phyloP scores from a whole-genome alignment of 2,329 filamentous ascomycete species.

The Cladosporium oxysporum region DNA sequence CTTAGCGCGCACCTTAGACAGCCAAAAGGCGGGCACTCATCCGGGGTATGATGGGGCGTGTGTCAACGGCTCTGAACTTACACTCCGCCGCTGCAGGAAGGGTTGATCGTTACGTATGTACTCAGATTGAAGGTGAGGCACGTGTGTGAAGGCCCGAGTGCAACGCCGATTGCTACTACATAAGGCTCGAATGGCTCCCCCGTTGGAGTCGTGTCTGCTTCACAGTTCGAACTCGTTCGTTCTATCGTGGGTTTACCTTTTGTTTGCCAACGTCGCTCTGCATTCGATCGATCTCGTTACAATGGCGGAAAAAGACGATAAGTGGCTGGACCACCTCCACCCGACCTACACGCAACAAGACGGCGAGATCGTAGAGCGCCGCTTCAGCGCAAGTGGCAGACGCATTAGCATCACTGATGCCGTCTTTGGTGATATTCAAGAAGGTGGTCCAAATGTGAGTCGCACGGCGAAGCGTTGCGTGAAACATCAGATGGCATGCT shows the following conservation, averaged over 20 bases:
- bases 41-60: slow-evolving; percentile 16
- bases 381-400: slow-evolving; percentile 15
- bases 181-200: neutral
- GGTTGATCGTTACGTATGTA: slow-evolving; percentile 5
- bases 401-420: slow-evolving; percentile 21
- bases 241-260: neutral
- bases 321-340: slow-evolving; percentile 6
- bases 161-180: neutral
- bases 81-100: neutral
- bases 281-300: neutral
- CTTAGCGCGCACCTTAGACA: slow-evolving; percentile 2
- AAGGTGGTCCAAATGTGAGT: slow-evolving; percentile 23
- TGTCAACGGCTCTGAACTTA: slow-evolving; percentile 3
- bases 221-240: neutral
- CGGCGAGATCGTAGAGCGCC: slow-evolving; percentile 7
- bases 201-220: neutral
- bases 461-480: slow-evolving; percentile 22
- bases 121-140: neutral
- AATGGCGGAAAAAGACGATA: slow-evolving; percentile 17
- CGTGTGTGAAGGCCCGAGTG: slow-evolving; percentile 2
- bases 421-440: slow-evolving; percentile 26
- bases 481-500: neutral
- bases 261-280: neutral
- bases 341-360: slow-evolving; percentile 2
- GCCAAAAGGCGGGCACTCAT: neutral